These are phyloP conservation scores for Pyrus hybrid DNA, from an alignment of 331 rosid genomes.

Conservation along the genomic window DNA sequence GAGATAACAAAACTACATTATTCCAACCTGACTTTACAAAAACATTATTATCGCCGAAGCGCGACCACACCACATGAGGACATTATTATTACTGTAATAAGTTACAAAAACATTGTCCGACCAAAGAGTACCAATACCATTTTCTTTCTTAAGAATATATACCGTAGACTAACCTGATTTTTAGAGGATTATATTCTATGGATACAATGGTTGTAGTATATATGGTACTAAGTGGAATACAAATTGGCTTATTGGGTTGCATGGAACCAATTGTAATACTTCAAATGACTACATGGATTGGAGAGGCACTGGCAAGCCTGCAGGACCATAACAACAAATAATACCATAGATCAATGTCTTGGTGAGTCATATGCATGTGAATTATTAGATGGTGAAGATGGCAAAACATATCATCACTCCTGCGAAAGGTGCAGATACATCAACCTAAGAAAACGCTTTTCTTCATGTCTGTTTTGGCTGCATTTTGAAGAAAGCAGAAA, in stretches of 20 bases:
- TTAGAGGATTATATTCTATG: too few species aligned
- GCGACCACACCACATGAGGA: too few species aligned
- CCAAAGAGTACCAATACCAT: too few species aligned
- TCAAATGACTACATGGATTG: background rate
- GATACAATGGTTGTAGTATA: too few species aligned
- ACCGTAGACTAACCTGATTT: too few species aligned
- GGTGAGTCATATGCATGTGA: background rate
- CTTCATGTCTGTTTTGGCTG: background rate
- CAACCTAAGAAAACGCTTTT: background rate
- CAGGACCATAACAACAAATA: background rate
- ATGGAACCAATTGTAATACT: background rate
- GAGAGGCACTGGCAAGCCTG: background rate
- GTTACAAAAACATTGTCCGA: too few species aligned
- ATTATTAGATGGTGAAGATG: background rate
- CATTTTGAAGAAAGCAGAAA: background rate
- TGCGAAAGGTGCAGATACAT: background rate
- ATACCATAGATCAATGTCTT: background rate
- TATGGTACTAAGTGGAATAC: too few species aligned
- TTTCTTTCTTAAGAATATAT: too few species aligned
- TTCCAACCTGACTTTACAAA: too few species aligned
- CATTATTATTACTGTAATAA: too few species aligned
- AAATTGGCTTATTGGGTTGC: background rate
- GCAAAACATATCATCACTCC: background rate
- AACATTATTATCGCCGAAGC: too few species aligned
- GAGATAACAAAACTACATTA: too few species aligned